These are phyloP conservation scores for Juncus inflexus DNA, from an alignment of 176 grass and related monocot species.

Conservation along the genomic window DNA sequence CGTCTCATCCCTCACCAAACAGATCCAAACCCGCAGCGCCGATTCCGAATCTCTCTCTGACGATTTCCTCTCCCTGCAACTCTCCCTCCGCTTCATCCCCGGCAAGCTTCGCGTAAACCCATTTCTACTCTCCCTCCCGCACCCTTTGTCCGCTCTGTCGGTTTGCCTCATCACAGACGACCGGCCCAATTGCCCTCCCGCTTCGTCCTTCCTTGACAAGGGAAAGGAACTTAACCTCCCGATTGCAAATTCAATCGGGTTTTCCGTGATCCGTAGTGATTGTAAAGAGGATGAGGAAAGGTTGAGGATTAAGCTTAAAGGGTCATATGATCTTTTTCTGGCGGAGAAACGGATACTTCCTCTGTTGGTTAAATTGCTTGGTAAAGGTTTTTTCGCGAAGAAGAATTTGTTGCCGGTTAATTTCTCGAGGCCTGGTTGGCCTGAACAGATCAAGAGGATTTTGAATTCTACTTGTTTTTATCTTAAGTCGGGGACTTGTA, in stretches of 20 bases:
- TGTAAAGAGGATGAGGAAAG: conserved; percentile 62
- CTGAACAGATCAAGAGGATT: conserved; percentile 55
- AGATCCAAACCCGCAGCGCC: conserved; percentile 40
- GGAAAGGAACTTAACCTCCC: conserved; percentile 46
- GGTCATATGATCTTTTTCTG: conserved; percentile 76
- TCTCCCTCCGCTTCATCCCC: conserved; percentile 50
- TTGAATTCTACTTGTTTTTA: conserved; percentile 59
- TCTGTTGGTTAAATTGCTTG: conserved; percentile 72
- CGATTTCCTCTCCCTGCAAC: conserved; percentile 48
- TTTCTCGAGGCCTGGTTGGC: conserved; percentile 63
- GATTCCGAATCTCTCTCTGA: conserved; percentile 43
- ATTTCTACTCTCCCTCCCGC: conserved; percentile 41
- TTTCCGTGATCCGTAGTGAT: conserved; percentile 64
- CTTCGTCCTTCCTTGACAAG: conserved; percentile 29
- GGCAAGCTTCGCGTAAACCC: conserved; percentile 32
- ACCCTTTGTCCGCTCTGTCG: conserved; percentile 39
- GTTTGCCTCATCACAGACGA: conserved; percentile 61
- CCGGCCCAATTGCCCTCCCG: conserved; percentile 34
- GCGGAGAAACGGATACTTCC: conserved; percentile 75
- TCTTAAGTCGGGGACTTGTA: conserved; percentile 53
- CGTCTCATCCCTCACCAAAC: conserved; percentile 39
- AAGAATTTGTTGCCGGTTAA: conserved; percentile 53
- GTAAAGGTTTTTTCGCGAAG: conserved; percentile 60
- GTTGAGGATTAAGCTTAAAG: conserved; percentile 38
- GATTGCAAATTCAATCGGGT: conserved; percentile 45